Percentiles rank a stretch among this genome's conserved stretches.
These are phyloP conservation scores for Heliamphora exappendiculata DNA, from an alignment of 148 eudicot genomes.

Conservation along the genomic window DNA sequence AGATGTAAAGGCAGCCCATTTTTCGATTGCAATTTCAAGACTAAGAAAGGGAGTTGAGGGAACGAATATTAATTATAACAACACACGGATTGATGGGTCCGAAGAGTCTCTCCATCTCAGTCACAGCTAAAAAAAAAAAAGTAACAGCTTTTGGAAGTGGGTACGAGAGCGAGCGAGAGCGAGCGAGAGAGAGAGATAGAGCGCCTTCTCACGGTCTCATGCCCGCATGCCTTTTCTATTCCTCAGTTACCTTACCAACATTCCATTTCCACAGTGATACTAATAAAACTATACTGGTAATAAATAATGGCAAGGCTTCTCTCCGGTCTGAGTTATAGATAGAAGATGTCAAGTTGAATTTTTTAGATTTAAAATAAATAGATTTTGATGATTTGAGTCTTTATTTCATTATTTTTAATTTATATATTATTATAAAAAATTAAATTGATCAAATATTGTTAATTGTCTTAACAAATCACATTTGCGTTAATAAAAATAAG, in stretches of 20 bases:
- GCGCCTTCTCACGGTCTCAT: neutral
- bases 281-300: neutral
- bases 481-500: too few relatives aligned
- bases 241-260: neutral
- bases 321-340: too few relatives aligned
- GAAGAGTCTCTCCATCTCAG: conserved; percentile 61
- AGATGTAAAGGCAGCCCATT: neutral
- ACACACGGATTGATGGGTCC: conserved; percentile 53
- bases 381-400: too few relatives aligned
- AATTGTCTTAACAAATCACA: too few relatives aligned
- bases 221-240: neutral
- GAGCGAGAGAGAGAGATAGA: neutral
- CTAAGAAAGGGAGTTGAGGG: neutral
- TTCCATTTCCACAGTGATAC: neutral
- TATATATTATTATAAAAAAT: too few relatives aligned
- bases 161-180: conserved; percentile 12
- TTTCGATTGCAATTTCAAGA: neutral
- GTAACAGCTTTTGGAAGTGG: neutral
- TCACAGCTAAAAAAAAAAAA: neutral
- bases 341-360: too few relatives aligned
- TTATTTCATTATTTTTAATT: too few relatives aligned
- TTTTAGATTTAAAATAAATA: too few relatives aligned
- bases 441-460: too few relatives aligned
- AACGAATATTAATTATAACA: conserved; percentile 8
- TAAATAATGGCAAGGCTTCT: too few relatives aligned